Base-by-base conservation (phyloP, 2,329 filamentous ascomycete genomes). In the Chrysoporthe deuterocubensis region DNA sequence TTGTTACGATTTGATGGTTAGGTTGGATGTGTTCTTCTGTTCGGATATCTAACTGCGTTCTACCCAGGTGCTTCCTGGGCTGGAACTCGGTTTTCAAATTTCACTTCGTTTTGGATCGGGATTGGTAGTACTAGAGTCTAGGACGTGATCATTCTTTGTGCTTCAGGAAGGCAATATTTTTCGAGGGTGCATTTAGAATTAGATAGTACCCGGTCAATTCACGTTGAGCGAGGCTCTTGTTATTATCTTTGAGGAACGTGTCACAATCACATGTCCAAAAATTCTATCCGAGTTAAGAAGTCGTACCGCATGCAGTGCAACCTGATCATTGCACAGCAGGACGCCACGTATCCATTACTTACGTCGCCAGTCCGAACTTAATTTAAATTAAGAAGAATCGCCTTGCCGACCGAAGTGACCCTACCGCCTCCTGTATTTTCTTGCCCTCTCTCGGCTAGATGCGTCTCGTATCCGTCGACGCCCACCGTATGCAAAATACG, bases 181-280 rank as follows among this genome's bases (percentile, higher is more conserved):
- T 9, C 37, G 9, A 40, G 26, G 26, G 1, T 26, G 26, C 26
- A 26, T 26, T 26, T 26, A 26, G 26, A 26, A 26, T 21, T 3
- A 2, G 18, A 50, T 2, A 21, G 44, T 26, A 13, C 32, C 14
- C 26, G 13, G 26, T 7, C 26, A 7, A 6, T 32, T 1, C 14
- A 8, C 13, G 14, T 54, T 21, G 16, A 14, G 32, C 14, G 13
- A 34, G 50, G 21, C 50, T 32, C 3, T 54, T 21, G 50, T 13
- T 14, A 32, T 4, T 18, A 4, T 52, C 0, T 52, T 52, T 32
- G 48, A 8, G 21, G 3, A 16, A 32, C 21, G 4, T 54, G 50
- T 34, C 50, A 54, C 16, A 54, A 16, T 54, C 50, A 54, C 50
- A 54, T 54, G 50, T 14, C 32, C 50, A 54, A 54, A 34, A 32